Conservation (phyloP, 1,284 basidiomycete genomes). For the Clitocybe nebularis region DNA sequence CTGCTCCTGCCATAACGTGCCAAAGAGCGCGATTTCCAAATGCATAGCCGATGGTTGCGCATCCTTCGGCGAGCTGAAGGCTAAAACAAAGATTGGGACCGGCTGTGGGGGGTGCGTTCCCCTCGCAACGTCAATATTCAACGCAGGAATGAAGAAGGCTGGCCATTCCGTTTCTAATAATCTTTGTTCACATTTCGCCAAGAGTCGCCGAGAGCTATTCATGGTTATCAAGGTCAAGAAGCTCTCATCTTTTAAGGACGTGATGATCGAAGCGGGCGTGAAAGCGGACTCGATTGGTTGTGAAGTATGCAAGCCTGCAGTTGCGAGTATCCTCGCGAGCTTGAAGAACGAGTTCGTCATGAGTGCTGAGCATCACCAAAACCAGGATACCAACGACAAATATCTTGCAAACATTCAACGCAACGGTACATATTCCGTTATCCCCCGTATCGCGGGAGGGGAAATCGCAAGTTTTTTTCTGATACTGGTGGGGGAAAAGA, state of each 20-base stretch:
- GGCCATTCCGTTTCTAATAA: constrained; percentile 61
- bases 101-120: constrained; percentile 76
- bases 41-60: constrained; percentile 54
- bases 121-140: constrained; percentile 50
- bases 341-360: constrained; percentile 70
- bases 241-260: constrained; percentile 51
- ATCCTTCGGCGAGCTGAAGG: constrained; percentile 56
- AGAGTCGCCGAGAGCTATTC: constrained; percentile 68
- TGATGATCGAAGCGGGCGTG: constrained; percentile 52
- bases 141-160: constrained; percentile 66
- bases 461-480: constrained; percentile 36
- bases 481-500: too few species aligned
- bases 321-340: constrained; percentile 67
- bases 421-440: constrained; percentile 70
- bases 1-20: constrained; percentile 54
- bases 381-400: constrained; percentile 69
- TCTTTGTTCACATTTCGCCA: constrained; percentile 68
- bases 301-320: constrained; percentile 70
- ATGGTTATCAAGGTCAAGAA: constrained; percentile 66
- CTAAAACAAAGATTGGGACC: constrained; percentile 67
- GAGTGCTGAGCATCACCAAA: constrained; percentile 59
- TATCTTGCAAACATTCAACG: constrained; percentile 78
- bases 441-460: constrained; percentile 68
- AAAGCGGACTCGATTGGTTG: constrained; percentile 58
- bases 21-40: constrained; percentile 55